These are phyloP conservation scores for Cordyceps farinosa DNA, from an alignment of 2,329 filamentous ascomycete species.

Conservation along the genomic window DNA sequence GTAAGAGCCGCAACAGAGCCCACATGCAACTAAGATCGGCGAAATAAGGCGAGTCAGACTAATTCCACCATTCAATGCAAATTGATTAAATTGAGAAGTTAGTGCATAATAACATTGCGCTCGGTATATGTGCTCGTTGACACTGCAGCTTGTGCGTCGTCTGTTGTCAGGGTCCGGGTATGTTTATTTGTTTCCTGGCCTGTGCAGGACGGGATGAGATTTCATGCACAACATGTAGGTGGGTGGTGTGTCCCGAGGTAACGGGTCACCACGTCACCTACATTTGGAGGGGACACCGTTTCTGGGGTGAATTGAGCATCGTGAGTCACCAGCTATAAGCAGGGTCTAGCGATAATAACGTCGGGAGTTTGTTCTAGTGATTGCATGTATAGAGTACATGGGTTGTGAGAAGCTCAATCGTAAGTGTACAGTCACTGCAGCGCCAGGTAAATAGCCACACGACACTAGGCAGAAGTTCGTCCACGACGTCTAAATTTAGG, in stretches of 20 bases:
- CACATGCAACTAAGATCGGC: not conserved
- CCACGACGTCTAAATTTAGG: not conserved
- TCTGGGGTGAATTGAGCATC: slow-evolving; percentile 6
- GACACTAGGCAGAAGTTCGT: not conserved
- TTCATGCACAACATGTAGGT: not conserved
- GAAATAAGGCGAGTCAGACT: not conserved
- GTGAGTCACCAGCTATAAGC: slow-evolving; percentile 11
- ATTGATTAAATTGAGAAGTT: not conserved
- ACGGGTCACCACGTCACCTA: not conserved
- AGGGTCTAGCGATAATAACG: not conserved
- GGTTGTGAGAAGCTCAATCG: too few relatives aligned
- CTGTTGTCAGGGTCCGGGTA: slow-evolving; percentile 1
- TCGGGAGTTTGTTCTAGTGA: not conserved
- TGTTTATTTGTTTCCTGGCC: not conserved
- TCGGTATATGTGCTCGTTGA: not conserved
- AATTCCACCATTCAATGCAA: not conserved
- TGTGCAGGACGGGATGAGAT: not conserved
- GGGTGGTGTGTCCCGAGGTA: not conserved
- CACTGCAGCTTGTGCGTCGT: not conserved
- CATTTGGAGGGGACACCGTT: not conserved
- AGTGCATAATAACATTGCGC: not conserved
- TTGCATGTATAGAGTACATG: not conserved
- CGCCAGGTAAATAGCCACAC: too few relatives aligned
- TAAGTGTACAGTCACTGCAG: too few relatives aligned
- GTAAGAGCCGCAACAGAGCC: too few relatives aligned